Conservation (phyloP, 2,329 filamentous ascomycete species). For the Clarireedia monteithiana region DNA sequence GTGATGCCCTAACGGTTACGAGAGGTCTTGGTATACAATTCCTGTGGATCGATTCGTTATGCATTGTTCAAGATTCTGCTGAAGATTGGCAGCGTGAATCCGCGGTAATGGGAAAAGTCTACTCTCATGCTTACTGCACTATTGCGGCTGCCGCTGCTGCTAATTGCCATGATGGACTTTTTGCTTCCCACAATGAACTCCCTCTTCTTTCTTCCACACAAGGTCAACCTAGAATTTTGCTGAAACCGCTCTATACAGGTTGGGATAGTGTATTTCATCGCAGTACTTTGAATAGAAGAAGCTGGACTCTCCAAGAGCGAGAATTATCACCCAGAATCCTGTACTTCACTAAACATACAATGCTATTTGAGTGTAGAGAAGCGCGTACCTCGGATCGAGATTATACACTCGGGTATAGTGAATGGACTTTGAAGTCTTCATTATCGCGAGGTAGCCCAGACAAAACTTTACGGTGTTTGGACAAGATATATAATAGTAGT, state of each 20-base stretch:
- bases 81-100: conserved; percentile 17
- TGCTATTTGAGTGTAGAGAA: conserved; percentile 8
- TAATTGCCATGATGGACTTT: conserved; percentile 1
- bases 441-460: not conserved
- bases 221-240: not conserved
- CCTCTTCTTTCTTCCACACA: not conserved
- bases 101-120: conserved; percentile 15
- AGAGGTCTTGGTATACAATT: conserved; percentile 2
- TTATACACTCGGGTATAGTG: not conserved
- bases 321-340: conserved; percentile 11
- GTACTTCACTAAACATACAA: conserved; percentile 14
- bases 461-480: conserved; percentile 2
- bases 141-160: conserved; percentile 10
- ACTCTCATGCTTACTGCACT: conserved; percentile 10
- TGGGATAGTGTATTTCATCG: conserved; percentile 3
- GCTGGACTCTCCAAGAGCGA: conserved; percentile 14
- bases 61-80: conserved; percentile 5
- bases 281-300: conserved; percentile 14
- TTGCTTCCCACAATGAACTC: conserved; percentile 2
- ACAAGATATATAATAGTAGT: not conserved
- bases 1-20: conserved; percentile 4
- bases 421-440: not conserved
- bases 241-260: not conserved
- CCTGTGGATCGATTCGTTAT: conserved; percentile 7
- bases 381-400: not conserved